A percentile compares a stretch with the other conserved stretches of the same genome.
Conservation (phyloP, 176 grass and related monocot species). For the Oryza meridionalis region DNA sequence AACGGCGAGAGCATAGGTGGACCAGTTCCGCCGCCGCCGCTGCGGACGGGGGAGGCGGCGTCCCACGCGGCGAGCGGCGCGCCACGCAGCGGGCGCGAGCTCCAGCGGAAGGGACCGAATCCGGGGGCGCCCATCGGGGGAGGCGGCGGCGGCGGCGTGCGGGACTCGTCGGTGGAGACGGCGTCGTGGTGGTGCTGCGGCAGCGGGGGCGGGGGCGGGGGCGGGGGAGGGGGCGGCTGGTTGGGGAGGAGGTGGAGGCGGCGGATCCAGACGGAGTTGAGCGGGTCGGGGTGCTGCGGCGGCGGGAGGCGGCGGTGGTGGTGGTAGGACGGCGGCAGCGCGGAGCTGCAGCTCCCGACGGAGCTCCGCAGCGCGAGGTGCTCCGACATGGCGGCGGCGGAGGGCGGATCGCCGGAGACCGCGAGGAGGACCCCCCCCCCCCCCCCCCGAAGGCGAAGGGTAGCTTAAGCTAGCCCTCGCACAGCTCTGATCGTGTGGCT, state of each 20-base stretch:
- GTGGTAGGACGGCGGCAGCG: not conserved
- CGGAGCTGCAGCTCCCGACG: slow-evolving; percentile 36
- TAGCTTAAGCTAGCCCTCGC: too few species aligned
- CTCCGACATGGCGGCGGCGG: slow-evolving; percentile 40
- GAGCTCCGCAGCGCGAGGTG: slow-evolving; percentile 41
- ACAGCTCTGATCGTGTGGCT: too few species aligned
- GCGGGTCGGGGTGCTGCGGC: slow-evolving; percentile 37
- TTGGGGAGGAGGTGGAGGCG: slow-evolving; percentile 52
- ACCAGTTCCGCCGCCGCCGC: too few species aligned
- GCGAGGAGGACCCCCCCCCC: not conserved
- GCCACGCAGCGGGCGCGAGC: slow-evolving; percentile 27
- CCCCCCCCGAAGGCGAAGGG: too few species aligned
- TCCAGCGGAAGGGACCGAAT: slow-evolving; percentile 47
- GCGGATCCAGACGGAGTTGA: slow-evolving; percentile 63
- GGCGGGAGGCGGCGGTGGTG: not conserved
- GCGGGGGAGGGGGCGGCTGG: not conserved
- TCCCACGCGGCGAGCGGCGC: slow-evolving; percentile 20
- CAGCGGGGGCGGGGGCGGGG: not conserved
- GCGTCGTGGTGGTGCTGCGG: slow-evolving; percentile 20
- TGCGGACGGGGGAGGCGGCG: not conserved
- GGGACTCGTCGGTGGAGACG: slow-evolving; percentile 45
- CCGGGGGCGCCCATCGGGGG: slow-evolving; percentile 16
- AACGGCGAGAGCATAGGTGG: slow-evolving; percentile 48
- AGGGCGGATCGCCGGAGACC: not conserved
- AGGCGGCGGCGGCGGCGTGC: slow-evolving; percentile 38